phyloP scores from a whole-genome alignment of 2,329 filamentous ascomycete species.

The Monosporascus cannonballus region DNA sequence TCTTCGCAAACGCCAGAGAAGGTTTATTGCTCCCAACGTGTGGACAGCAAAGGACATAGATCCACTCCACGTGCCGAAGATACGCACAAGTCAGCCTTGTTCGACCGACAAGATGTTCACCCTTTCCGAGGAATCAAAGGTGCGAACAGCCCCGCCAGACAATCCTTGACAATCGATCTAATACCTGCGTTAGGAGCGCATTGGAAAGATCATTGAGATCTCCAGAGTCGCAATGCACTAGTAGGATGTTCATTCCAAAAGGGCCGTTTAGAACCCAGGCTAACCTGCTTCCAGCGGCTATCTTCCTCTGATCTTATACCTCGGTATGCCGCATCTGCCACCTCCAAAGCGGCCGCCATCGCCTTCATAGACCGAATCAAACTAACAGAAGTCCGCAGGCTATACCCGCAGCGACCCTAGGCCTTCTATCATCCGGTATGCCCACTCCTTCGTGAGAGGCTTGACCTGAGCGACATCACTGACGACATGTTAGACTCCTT shows the following conservation, averaged over 20 bases:
- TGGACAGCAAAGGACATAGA: background rate
- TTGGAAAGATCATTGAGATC: conserved; percentile 92
- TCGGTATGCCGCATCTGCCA: conserved; percentile 54
- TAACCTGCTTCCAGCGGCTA: conserved; percentile 66
- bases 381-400: conserved; percentile 42
- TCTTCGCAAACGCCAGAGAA: background rate
- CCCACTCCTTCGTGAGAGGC: background rate
- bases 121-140: conserved; percentile 97
- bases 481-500: conserved; percentile 43
- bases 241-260: conserved; percentile 45
- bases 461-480: conserved; percentile 8
- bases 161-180: background rate
- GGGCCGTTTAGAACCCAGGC: conserved; percentile 5
- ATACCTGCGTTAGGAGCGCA: conserved; percentile 69
- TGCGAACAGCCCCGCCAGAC: conserved; percentile 31
- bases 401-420: conserved; percentile 92
- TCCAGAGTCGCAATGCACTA: conserved; percentile 94
- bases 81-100: too few relatives aligned
- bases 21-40: background rate
- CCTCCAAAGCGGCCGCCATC: background rate
- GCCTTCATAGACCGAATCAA: conserved; percentile 1
- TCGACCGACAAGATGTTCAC: conserved; percentile 43
- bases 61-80: background rate
- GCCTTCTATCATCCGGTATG: conserved; percentile 61
- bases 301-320: conserved; percentile 91